These are phyloP conservation scores for Macrocybe gigantea DNA, from an alignment of 768 basidiomycete genomes.

Conservation along the genomic window DNA sequence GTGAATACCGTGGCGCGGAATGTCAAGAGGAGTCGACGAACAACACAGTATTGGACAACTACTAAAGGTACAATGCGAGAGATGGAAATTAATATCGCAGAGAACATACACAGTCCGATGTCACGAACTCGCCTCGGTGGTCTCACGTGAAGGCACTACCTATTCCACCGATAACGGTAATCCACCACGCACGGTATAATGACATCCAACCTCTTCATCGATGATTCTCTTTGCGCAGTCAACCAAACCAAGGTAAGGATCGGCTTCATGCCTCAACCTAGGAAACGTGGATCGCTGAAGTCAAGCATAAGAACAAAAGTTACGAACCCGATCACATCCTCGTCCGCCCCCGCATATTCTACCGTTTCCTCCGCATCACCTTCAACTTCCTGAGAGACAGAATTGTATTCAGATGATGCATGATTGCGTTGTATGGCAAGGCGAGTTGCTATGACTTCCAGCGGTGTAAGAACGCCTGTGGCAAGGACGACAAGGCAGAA, in stretches of 20 bases:
- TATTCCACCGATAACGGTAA: slow-evolving; percentile 62
- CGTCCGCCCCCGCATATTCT: slow-evolving; percentile 65
- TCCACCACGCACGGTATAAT: slow-evolving; percentile 84
- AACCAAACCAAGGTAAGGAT: slow-evolving; percentile 70
- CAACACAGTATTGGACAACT: too few species aligned
- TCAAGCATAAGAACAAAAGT: background rate
- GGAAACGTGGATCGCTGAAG: slow-evolving; percentile 5
- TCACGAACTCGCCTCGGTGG: too few species aligned
- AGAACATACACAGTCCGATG: too few species aligned
- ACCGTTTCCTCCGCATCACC: slow-evolving; percentile 52
- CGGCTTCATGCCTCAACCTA: slow-evolving; percentile 69
- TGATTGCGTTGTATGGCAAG: slow-evolving; percentile 85
- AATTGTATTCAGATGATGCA: slow-evolving; percentile 67
- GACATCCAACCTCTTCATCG: slow-evolving; percentile 69
- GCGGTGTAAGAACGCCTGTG: slow-evolving; percentile 58
- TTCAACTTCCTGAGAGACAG: slow-evolving; percentile 68
- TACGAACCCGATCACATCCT: slow-evolving; percentile 80
- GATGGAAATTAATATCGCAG: too few species aligned
- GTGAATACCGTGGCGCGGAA: too few species aligned
- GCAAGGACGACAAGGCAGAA: slow-evolving; percentile 49
- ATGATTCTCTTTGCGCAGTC: slow-evolving; percentile 76
- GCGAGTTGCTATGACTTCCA: slow-evolving; percentile 76
- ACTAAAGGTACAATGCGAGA: too few species aligned
- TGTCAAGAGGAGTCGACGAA: too few species aligned
- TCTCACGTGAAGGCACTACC: slow-evolving; percentile 46